phyloP scores from a whole-genome alignment of 2,329 filamentous ascomycete species.

The Pezicula neosporulosa region DNA sequence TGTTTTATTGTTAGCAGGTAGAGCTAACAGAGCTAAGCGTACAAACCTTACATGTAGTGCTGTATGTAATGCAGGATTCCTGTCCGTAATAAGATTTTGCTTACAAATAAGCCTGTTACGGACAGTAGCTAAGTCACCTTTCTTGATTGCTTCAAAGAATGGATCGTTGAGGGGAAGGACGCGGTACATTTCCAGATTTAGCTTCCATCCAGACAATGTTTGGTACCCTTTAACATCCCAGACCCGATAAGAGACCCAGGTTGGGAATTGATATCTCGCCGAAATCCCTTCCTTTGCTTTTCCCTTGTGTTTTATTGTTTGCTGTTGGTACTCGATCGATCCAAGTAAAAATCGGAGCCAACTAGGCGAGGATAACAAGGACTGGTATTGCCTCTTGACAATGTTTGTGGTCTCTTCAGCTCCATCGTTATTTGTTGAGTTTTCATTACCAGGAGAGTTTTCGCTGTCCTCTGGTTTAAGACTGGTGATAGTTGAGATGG shows the following conservation, averaged over 20 bases:
- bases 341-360: conserved; percentile 5
- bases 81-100: too few relatives aligned
- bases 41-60: too few relatives aligned
- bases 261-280: conserved; percentile 4
- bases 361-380: not conserved
- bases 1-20: too few relatives aligned
- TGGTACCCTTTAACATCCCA: conserved; percentile 1
- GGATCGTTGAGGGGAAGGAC: not conserved
- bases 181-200: conserved; percentile 3
- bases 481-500: not conserved
- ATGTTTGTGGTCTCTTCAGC: not conserved
- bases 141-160: not conserved
- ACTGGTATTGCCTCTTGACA: not conserved
- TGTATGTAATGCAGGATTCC: too few relatives aligned
- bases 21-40: too few relatives aligned
- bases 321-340: conserved; percentile 1
- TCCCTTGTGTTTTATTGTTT: not conserved
- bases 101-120: not conserved
- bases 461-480: not conserved
- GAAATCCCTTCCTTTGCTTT: not conserved
- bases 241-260: conserved; percentile 1
- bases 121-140: conserved; percentile 2
- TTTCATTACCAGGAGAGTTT: not conserved
- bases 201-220: conserved; percentile 1
- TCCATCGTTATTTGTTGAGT: not conserved